Conservation (phyloP, 1,284 basidiomycete species). For the Cystobasidiaceae sp. region DNA sequence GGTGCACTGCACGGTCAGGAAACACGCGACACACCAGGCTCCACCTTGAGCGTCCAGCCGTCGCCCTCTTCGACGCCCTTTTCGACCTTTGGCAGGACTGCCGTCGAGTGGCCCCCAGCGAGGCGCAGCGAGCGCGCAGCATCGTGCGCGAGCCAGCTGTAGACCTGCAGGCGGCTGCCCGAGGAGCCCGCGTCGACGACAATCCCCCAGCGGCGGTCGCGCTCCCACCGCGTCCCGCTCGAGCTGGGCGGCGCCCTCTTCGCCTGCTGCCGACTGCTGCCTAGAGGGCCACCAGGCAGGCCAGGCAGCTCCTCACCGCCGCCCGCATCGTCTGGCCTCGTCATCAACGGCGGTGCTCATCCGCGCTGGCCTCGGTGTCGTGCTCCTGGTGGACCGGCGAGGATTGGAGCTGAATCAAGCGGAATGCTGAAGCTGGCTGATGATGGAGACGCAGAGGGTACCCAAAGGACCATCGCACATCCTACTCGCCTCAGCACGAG, state of each 20-base stretch:
- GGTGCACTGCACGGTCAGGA: neutral
- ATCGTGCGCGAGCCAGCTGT: slow-evolving; percentile 63
- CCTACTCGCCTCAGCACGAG: too few species aligned
- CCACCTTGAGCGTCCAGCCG: slow-evolving; percentile 84
- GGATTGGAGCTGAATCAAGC: too few species aligned
- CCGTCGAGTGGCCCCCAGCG: slow-evolving; percentile 39
- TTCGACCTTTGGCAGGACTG: slow-evolving; percentile 71
- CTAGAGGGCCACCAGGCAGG: neutral
- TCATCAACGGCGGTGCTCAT: neutral
- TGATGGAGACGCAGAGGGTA: too few species aligned
- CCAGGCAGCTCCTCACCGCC: neutral
- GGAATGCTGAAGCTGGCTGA: too few species aligned
- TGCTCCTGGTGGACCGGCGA: too few species aligned
- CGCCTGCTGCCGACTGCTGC: neutral
- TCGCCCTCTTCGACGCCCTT: slow-evolving; percentile 77
- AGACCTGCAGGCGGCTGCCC: slow-evolving; percentile 91
- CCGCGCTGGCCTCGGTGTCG: neutral
- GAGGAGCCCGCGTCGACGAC: slow-evolving; percentile 98
- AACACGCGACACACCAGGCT: slow-evolving; percentile 65
- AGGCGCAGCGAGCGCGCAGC: slow-evolving; percentile 44
- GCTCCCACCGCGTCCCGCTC: neutral
- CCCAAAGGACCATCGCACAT: too few species aligned
- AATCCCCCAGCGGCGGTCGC: slow-evolving; percentile 62
- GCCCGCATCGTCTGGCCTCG: neutral
- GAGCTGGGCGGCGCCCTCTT: slow-evolving; percentile 3